Evolutionary conservation across 1,284 basidiomycete species (phyloP).

Genomic region (Papiliotrema nemorosa): DNA sequence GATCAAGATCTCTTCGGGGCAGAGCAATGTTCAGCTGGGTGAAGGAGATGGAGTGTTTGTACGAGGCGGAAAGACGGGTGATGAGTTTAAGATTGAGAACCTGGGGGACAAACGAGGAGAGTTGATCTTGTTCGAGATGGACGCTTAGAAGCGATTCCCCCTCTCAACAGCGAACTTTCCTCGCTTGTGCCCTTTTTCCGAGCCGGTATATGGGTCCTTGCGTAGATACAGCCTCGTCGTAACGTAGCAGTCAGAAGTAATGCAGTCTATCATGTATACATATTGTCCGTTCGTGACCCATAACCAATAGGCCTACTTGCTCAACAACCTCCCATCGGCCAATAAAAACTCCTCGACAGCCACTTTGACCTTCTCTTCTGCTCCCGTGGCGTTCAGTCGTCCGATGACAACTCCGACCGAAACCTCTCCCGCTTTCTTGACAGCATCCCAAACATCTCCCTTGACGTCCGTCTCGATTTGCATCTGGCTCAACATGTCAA

Average conservation of each 20-base stretch:
- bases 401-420: background rate
- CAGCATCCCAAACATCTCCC: conserved; percentile 6
- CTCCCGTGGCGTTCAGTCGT: background rate
- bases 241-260: too few relatives aligned
- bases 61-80: conserved; percentile 53
- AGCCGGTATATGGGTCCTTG: too few relatives aligned
- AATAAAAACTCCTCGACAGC: conserved; percentile 1
- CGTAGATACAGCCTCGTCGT: too few relatives aligned
- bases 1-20: conserved; percentile 36
- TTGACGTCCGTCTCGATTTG: conserved; percentile 9
- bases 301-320: too few relatives aligned
- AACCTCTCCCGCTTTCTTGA: background rate
- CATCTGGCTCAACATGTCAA: conserved; percentile 1
- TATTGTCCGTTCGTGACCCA: too few relatives aligned
- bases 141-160: too few relatives aligned
- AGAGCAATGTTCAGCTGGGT: conserved; percentile 50
- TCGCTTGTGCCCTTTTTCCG: too few relatives aligned
- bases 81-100: conserved; percentile 56
- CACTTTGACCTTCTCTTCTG: background rate
- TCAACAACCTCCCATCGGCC: background rate
- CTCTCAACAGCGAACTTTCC: too few relatives aligned
- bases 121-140: conserved; percentile 69
- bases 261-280: too few relatives aligned
- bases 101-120: conserved; percentile 61
- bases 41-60: conserved; percentile 76